Evolutionary conservation across 495 filamentous ascomycete genomes (phyloP).

Genomic region (Platismatia glauca): DNA sequence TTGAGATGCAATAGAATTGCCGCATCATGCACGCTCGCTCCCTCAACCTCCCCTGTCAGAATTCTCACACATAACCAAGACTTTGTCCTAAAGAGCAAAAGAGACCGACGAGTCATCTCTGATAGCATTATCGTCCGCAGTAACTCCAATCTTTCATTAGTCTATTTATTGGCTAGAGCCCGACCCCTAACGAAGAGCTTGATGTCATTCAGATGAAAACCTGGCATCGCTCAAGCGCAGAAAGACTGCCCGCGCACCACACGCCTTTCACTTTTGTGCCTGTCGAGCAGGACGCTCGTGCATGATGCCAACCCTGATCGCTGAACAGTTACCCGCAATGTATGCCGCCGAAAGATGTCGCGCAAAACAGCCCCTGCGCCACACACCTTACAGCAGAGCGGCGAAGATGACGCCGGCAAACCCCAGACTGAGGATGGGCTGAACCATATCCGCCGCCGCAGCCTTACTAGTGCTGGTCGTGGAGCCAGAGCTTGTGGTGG

Average conservation of each 20-base stretch:
- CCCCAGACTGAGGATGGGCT: conserved; percentile 27
- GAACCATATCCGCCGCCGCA: conserved; percentile 16
- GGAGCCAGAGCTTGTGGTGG: conserved; percentile 12
- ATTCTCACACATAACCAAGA: background rate
- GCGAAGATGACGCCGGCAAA: conserved; percentile 40
- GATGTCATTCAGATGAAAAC: background rate
- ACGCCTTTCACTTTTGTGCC: conserved; percentile 10
- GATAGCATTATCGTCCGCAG: background rate
- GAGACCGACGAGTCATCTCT: background rate
- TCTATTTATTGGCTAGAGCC: background rate
- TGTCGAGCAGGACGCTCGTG: background rate
- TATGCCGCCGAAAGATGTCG: conserved; percentile 5
- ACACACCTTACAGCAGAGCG: conserved; percentile 36
- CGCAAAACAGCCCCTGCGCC: background rate
- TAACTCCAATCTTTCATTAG: conserved; percentile 3
- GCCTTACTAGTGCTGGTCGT: background rate
- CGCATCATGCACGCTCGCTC: too few species aligned
- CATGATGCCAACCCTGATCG: background rate
- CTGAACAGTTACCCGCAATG: background rate
- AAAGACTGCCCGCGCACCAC: conserved; percentile 1
- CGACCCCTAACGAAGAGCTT: background rate
- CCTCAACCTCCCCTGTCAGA: too few species aligned
- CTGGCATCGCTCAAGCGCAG: conserved; percentile 3
- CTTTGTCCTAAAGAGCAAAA: background rate
- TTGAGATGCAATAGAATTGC: too few species aligned